Evolutionary conservation across 768 basidiomycete species (phyloP).

Genomic region (Imleria badia): DNA sequence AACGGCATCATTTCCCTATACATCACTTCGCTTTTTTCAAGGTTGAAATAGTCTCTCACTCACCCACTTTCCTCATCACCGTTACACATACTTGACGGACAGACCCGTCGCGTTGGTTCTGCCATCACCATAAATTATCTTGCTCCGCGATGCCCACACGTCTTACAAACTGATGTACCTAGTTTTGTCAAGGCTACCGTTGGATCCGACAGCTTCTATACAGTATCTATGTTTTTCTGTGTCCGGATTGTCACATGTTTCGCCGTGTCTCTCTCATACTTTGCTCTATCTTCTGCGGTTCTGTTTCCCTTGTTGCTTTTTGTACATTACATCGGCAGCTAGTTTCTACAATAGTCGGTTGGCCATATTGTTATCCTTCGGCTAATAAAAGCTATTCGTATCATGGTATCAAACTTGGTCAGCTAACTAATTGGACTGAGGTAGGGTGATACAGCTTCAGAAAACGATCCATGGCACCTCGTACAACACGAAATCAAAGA

Average conservation of each 20-base stretch:
- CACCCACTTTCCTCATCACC: constrained; percentile 12
- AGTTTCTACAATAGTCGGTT: constrained; percentile 53
- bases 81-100: constrained; percentile 23
- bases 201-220: constrained; percentile 16
- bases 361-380: constrained; percentile 61
- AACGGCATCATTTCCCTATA: constrained; percentile 31
- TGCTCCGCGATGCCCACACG: constrained; percentile 14
- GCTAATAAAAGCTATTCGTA: constrained; percentile 50
- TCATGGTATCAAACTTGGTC: constrained; percentile 9
- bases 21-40: constrained; percentile 18
- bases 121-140: constrained; percentile 12
- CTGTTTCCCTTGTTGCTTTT: constrained; percentile 25
- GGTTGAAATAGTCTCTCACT: constrained; percentile 12
- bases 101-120: constrained; percentile 15
- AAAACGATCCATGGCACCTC: constrained; percentile 90
- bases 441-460: constrained; percentile 31
- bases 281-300: constrained; percentile 27
- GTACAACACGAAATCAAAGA: constrained; percentile 91
- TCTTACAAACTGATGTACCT: constrained; percentile 9
- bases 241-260: constrained; percentile 17
- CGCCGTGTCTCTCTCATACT: constrained; percentile 13
- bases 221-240: constrained; percentile 14
- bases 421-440: not conserved
- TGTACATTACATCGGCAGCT: constrained; percentile 45
- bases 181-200: constrained; percentile 9